phyloP scores from a whole-genome alignment of 352 stramenopile species.

The Phytophthora ramorum region DNA sequence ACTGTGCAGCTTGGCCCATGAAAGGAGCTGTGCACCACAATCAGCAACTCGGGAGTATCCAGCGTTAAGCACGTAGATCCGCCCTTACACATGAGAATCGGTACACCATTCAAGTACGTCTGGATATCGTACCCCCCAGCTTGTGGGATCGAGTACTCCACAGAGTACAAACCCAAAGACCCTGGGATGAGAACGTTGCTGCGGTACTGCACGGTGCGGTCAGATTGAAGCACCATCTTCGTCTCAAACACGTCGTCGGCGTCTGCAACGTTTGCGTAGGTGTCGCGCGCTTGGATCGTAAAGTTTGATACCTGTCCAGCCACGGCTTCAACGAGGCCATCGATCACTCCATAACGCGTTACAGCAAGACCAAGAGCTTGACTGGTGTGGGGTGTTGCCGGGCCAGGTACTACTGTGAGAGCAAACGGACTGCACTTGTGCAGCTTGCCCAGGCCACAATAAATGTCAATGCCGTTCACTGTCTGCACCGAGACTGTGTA shows the following conservation, averaged over 20 bases:
- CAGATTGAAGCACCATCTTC: slow-evolving; percentile 73
- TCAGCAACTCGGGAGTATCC: slow-evolving; percentile 65
- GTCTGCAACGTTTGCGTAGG: slow-evolving; percentile 87
- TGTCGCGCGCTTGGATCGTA: slow-evolving; percentile 96
- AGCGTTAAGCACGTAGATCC: slow-evolving; percentile 56
- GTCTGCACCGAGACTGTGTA: slow-evolving; percentile 94
- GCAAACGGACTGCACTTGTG: slow-evolving; percentile 96
- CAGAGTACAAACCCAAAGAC: slow-evolving; percentile 86
- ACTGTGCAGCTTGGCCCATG: slow-evolving; percentile 91
- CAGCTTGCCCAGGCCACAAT: slow-evolving; percentile 91
- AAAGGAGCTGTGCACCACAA: slow-evolving; percentile 90
- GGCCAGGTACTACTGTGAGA: slow-evolving; percentile 87
- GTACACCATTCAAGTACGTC: slow-evolving; percentile 81
- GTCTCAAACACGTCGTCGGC: slow-evolving; percentile 73
- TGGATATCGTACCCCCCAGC: slow-evolving; percentile 89
- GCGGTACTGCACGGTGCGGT: slow-evolving; percentile 79
- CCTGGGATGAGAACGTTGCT: slow-evolving; percentile 70
- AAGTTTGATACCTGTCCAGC: slow-evolving; percentile 93
- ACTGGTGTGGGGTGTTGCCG: slow-evolving; percentile 89
- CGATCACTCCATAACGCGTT: slow-evolving; percentile 66
- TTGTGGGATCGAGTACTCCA: slow-evolving; percentile 94
- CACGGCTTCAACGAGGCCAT: slow-evolving; percentile 92
- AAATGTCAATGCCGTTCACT: slow-evolving; percentile 93
- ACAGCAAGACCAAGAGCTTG: slow-evolving; percentile 82
- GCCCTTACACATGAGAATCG: slow-evolving; percentile 91